Conservation (phyloP, 2,329 filamentous ascomycete species). For the Fusarium anguioides region DNA sequence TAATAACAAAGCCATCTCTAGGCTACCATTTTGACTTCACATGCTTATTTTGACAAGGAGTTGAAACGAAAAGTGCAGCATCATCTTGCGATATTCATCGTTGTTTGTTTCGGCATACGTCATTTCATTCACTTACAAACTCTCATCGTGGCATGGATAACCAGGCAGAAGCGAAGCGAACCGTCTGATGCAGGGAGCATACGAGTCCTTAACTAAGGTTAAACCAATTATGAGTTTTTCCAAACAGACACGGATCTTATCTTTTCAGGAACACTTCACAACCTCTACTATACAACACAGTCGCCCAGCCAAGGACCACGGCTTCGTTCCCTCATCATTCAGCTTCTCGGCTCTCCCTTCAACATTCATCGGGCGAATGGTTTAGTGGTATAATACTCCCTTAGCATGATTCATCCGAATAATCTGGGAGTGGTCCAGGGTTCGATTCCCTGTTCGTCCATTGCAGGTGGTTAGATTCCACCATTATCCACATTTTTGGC, state of each 20-base stretch:
- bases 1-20: neutral
- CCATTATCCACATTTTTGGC: conserved; percentile 19
- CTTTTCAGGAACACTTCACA: neutral
- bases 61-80: neutral
- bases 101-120: conserved; percentile 7
- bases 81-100: neutral
- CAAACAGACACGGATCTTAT: neutral
- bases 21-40: neutral
- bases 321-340: neutral
- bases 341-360: rapidly evolving
- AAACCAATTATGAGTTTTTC: neutral
- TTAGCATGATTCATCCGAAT: conserved; percentile 26
- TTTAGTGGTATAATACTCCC: conserved; percentile 41
- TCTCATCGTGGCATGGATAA: neutral
- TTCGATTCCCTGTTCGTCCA: conserved; percentile 38
- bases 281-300: too few relatives aligned
- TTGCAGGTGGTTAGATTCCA: conserved; percentile 12
- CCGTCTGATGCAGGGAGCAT: neutral
- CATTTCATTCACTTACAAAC: conserved; percentile 15
- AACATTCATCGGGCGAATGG: conserved; percentile 33
- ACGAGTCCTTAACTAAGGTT: neutral
- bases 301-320: neutral
- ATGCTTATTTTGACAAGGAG: neutral
- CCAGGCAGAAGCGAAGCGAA: conserved; percentile 15
- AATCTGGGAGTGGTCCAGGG: conserved; percentile 33